Evolutionary conservation across 495 filamentous ascomycete genomes (phyloP).

Genomic region (Cudoniella acicularis): DNA sequence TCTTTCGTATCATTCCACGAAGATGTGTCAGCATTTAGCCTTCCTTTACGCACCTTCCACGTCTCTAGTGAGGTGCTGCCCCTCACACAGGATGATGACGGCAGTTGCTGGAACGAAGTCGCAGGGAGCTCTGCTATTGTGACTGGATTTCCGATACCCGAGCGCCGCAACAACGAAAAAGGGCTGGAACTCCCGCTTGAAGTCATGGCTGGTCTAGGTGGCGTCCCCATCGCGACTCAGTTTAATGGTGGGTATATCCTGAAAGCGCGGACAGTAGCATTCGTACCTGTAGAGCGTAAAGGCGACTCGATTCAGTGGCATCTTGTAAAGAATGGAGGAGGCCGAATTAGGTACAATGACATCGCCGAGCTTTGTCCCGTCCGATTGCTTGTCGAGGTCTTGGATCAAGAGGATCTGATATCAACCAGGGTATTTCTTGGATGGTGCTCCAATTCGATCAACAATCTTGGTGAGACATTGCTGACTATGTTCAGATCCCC

Average conservation of each 20-base stretch:
- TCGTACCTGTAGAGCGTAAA: constrained; percentile 10
- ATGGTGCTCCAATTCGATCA: too few species aligned
- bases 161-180: neutral
- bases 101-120: too few species aligned
- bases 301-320: constrained; percentile 18
- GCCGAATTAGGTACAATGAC: neutral
- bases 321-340: constrained; percentile 9
- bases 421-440: neutral
- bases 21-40: too few species aligned
- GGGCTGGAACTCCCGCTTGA: constrained; percentile 18
- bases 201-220: constrained; percentile 14
- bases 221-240: constrained; percentile 5
- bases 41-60: too few species aligned
- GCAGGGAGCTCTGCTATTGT: too few species aligned
- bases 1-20: too few species aligned
- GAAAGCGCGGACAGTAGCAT: constrained; percentile 19
- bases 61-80: too few species aligned
- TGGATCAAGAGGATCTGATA: neutral
- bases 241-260: constrained; percentile 12
- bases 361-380: neutral
- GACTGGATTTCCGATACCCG: constrained; percentile 12
- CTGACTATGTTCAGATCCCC: too few species aligned
- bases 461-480: too few species aligned
- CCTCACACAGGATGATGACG: too few species aligned
- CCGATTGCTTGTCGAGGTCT: neutral